phyloP scores from a whole-genome alignment of 202 grass and related monocot species.

The Zoysia matrella region DNA sequence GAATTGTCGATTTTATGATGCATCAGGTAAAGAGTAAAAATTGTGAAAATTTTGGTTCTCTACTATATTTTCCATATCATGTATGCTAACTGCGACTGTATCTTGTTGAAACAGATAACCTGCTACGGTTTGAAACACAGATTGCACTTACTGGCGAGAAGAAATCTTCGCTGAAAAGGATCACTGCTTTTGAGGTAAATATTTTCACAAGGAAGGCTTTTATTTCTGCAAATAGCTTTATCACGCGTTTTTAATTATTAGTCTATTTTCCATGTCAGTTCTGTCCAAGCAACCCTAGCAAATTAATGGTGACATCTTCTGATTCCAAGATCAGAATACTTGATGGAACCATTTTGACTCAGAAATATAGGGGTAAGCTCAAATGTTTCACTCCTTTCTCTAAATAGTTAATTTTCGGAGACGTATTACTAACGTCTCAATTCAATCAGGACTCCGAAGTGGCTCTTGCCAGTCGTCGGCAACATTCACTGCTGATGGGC shows the following conservation, averaged over 20 bases:
- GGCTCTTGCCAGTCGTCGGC: constrained; percentile 67
- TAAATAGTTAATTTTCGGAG: not conserved
- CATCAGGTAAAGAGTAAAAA: constrained; percentile 65
- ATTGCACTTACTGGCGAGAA: constrained; percentile 63
- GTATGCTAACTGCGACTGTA: constrained; percentile 18
- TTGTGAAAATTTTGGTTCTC: not conserved
- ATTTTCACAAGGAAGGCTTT: constrained; percentile 24
- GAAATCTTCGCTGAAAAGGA: constrained; percentile 73
- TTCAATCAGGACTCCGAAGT: constrained; percentile 66
- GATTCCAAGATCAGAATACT: constrained; percentile 89
- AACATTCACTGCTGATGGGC: constrained; percentile 80
- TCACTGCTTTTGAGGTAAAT: constrained; percentile 82
- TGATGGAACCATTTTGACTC: constrained; percentile 70
- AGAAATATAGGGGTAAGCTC: constrained; percentile 85
- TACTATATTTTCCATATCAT: not conserved
- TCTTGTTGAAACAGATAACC: constrained; percentile 56
- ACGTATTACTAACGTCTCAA: constrained; percentile 21
- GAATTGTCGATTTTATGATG: constrained; percentile 83
- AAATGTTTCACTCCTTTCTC: constrained; percentile 3
- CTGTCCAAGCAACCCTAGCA: constrained; percentile 69
- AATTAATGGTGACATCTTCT: constrained; percentile 89
- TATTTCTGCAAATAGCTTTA: not conserved
- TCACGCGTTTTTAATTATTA: constrained; percentile 12
- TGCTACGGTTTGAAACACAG: constrained; percentile 66
- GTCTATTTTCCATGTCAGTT: constrained; percentile 60